A percentile compares a stretch with the other conserved stretches of the same genome.
phyloP scores from a whole-genome alignment of 2,329 filamentous ascomycete genomes.

The Lecanicillium sp. region DNA sequence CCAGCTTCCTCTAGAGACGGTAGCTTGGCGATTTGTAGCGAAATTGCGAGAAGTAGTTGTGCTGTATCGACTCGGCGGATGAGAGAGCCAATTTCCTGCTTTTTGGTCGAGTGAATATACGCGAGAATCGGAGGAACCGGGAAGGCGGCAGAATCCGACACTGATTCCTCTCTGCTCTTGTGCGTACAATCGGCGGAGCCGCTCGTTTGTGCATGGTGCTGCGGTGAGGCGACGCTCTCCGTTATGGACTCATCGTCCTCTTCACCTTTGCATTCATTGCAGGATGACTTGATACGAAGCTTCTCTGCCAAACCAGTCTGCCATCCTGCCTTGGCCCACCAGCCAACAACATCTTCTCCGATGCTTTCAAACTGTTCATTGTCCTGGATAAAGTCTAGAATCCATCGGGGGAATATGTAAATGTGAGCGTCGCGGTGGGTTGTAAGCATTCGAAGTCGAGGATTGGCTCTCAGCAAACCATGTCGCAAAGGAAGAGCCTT shows the following conservation, averaged over 20 bases:
- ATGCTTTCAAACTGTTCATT: slow-evolving; percentile 83
- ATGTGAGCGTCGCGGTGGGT: slow-evolving; percentile 87
- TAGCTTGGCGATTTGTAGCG: slow-evolving; percentile 79
- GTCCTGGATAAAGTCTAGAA: slow-evolving; percentile 71
- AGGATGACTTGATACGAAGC: slow-evolving; percentile 60
- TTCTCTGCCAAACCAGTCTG: slow-evolving; percentile 74
- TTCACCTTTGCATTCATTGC: slow-evolving; percentile 29
- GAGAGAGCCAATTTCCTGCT: slow-evolving; percentile 45
- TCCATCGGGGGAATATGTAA: slow-evolving; percentile 89
- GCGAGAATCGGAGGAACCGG: slow-evolving; percentile 67
- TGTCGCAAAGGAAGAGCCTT: slow-evolving; percentile 69
- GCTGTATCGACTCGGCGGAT: slow-evolving; percentile 86
- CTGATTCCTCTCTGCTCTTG: not conserved
- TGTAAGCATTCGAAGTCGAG: slow-evolving; percentile 70
- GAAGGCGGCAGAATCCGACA: not conserved
- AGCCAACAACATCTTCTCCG: slow-evolving; percentile 84
- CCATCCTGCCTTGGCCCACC: slow-evolving; percentile 95
- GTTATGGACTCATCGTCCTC: slow-evolving; percentile 28
- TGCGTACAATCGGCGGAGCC: not conserved
- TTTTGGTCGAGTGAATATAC: slow-evolving; percentile 63
- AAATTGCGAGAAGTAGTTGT: slow-evolving; percentile 71
- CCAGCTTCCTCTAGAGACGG: slow-evolving; percentile 60
- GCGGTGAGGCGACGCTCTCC: slow-evolving; percentile 20
- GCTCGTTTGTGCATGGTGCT: slow-evolving; percentile 6
- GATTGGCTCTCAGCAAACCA: slow-evolving; percentile 65